Evolutionary conservation across 2,329 filamentous ascomycete genomes (phyloP), one percentile per base, ranked within the genome.

Genomic region (Xylaria sp.): DNA sequence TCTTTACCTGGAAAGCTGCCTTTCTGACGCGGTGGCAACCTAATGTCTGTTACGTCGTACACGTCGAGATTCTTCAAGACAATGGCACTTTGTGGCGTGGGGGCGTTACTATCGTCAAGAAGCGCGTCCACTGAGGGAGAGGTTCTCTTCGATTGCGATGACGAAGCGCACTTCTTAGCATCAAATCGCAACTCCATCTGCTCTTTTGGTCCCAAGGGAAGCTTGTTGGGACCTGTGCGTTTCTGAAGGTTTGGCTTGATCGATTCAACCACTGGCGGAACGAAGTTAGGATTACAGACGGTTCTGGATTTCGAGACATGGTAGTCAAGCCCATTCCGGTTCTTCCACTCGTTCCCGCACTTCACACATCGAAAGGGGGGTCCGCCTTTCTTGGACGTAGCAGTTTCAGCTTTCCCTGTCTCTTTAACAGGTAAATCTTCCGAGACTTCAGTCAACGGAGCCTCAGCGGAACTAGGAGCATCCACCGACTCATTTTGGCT

Each of bases 271-370:
- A 70, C 60, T 10, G 63, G 60, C 23, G 75, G 70, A 13, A 75
- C 69, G 52, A 74, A 80, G 58, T 70, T 68, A 1, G 82, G 78
- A 64, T 86, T 86, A 66, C 83, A 86, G 11, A 75, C 19, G 2
- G 79, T 80, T 60, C 75, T 75, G 1, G 83, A 81, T 65, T 84
- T 85, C 39, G 78, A 79, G 11, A 80, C 70, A 62, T 86, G 83
- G 66, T 86, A 86, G 54, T 83, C 82, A 13, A 85, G 72, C 0
- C 83, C 83, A 51, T 82, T 74, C 39, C 80, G 75, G 55, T 85
- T 85, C 69, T 84, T 84, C 82, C 82, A 86, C 9, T 70, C 72
- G 2, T 76, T 78, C 8, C 78, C 78, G 60, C 83, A 86, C 49
- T 77, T 80, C 8, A 81, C 76, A 62, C 83, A 86, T 18, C 71